Evolutionary conservation across 78 protist genomes (phyloP).

Genomic region (Protostelium mycophagum): DNA sequence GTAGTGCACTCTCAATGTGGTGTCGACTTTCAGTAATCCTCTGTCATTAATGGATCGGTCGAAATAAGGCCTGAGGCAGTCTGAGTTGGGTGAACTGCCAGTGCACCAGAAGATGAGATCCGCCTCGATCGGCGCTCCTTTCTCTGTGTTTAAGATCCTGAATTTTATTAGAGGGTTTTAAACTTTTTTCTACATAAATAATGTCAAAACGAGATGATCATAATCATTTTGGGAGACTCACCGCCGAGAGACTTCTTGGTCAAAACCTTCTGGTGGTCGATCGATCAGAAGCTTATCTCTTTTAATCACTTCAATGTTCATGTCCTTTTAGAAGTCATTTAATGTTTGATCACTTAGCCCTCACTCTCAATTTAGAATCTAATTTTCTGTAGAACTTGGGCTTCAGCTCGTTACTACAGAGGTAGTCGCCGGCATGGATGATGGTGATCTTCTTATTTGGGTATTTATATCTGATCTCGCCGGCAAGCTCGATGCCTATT

Average conservation of each 20-base stretch:
- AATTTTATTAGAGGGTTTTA: neutral
- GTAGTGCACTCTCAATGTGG: slow-evolving; percentile 23
- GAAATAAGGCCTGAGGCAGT: slow-evolving; percentile 10
- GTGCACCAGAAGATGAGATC: slow-evolving; percentile 40
- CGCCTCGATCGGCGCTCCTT: slow-evolving; percentile 15
- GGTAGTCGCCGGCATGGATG: neutral
- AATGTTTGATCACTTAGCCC: too few species aligned
- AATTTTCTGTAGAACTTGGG: neutral
- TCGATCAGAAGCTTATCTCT: neutral
- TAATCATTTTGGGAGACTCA: too few species aligned
- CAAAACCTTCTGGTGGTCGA: neutral
- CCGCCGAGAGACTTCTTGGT: neutral
- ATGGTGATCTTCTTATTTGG: neutral
- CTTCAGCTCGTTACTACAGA: neutral
- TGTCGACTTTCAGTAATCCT: slow-evolving; percentile 44
- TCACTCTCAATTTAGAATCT: neutral
- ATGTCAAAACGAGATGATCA: too few species aligned
- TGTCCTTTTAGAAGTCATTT: too few species aligned
- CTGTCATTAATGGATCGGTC: neutral
- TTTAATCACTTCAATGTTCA: neutral
- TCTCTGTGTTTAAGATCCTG: slow-evolving; percentile 10
- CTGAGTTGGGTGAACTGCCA: slow-evolving; percentile 32
- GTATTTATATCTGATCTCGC: neutral
- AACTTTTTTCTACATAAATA: too few species aligned
- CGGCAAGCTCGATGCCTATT: neutral